phyloP scores from a whole-genome alignment of 2,329 filamentous ascomycete species.

The Zalaria sp. region DNA sequence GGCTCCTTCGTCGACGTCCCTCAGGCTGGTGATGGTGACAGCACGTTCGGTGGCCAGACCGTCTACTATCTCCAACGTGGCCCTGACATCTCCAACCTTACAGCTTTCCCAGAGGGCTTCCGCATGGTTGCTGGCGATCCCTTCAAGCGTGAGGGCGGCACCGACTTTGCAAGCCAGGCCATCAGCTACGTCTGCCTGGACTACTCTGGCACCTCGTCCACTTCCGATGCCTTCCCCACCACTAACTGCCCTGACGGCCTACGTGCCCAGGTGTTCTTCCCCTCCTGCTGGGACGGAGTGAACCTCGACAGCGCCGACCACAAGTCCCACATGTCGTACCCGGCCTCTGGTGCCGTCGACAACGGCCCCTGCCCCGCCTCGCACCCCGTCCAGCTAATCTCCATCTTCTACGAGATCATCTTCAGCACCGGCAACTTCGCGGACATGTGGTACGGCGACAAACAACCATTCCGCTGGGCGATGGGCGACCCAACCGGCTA shows the following conservation, averaged over 20 bases:
- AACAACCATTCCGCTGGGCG: constrained; percentile 29
- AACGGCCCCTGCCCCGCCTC: constrained; percentile 27
- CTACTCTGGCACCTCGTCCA: constrained; percentile 26
- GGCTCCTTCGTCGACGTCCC: constrained; percentile 48
- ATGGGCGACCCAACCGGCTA: constrained; percentile 36
- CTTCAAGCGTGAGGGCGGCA: constrained; percentile 41
- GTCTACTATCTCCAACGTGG: constrained; percentile 54
- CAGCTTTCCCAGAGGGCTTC: constrained; percentile 58
- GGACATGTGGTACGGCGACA: constrained; percentile 17
- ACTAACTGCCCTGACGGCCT: constrained; percentile 51
- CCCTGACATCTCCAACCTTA: constrained; percentile 50
- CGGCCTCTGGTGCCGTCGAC: constrained; percentile 22
- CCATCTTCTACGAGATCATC: constrained; percentile 27
- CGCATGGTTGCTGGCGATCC: constrained; percentile 56
- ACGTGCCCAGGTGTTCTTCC: constrained; percentile 55
- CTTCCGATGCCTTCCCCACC: constrained; percentile 49
- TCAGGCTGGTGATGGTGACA: constrained; percentile 33
- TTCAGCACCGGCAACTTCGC: constrained; percentile 22
- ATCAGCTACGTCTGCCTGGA: constrained; percentile 44
- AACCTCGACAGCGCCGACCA: constrained; percentile 44
- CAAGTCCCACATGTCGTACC: constrained; percentile 52
- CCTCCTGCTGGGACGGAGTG: constrained; percentile 55
- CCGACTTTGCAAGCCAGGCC: constrained; percentile 36
- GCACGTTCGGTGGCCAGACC: constrained; percentile 44
- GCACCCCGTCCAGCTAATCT: constrained; percentile 23